Evolutionary conservation across 2,329 filamentous ascomycete species (phyloP), one percentile per base, ranked within the genome.

Genomic region (Teratosphaeria zuluensis): DNA sequence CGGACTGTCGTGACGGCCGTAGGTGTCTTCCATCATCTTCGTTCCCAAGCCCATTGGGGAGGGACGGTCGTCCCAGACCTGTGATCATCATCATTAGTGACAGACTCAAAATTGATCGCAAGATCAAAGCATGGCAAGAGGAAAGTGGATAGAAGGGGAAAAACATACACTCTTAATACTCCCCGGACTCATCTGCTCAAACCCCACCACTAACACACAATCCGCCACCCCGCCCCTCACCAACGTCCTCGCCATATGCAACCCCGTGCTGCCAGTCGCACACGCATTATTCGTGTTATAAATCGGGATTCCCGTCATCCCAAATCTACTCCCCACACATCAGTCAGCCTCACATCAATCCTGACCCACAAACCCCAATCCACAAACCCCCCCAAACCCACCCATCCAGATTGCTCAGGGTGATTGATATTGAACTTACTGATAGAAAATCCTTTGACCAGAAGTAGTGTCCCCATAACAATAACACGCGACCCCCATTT

Each of bases 231-330:
- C 92, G 66, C 88, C 81, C 19, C 84, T 81, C 65, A 97, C 86
- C 72, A 95, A 81, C 58, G 86, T 90, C 46, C 91, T 80, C 2
- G 82, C 92, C 82, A 97, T 87, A 70, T 86, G 86, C 61, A 97
- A 78, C 8, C 92, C 92, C 0, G 92, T 96, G 5, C 87, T 90
- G 16, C 92, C 92, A 0, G 92, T 97, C 2, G 89, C 90, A 81
- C 92, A 97, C 79, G 96, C 96, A 81, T 97, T 97, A 82, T 96
- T 96, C 71, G 96, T 90, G 71, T 97, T 97, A 80, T 95, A 92
- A 72, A 97, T 89, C 68, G 92, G 92, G 67, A 97, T 96, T 70
- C 88, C 81, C 51, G 91, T 96, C 87, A 97, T 92, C 78, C 92
- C 92, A 74, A 97, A 96, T 77, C 97, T 92, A 77, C 97, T 96